Evolutionary conservation across 2,329 filamentous ascomycete species (phyloP).

Genomic region (Aspergillus sp.): DNA sequence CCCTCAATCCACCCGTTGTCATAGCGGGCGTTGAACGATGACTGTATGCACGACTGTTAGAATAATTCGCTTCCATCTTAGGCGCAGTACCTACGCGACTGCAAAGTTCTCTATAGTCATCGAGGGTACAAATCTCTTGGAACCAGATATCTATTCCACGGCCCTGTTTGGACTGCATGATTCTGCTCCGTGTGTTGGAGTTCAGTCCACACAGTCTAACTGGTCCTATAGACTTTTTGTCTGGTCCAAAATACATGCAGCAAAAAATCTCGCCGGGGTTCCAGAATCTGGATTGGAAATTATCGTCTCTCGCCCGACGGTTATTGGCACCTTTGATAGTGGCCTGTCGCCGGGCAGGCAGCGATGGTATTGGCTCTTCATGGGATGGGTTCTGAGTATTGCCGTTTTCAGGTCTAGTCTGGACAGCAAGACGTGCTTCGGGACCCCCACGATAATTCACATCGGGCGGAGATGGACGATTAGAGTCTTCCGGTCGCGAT

Average conservation of each 20-base stretch:
- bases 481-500: neutral
- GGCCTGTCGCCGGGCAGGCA: conserved; percentile 7
- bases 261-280: conserved; percentile 22
- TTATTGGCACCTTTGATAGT: neutral
- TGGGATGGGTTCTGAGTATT: neutral
- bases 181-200: conserved; percentile 2
- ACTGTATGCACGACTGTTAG: neutral
- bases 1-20: conserved; percentile 28
- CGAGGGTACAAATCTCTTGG: conserved; percentile 21
- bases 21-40: conserved; percentile 7
- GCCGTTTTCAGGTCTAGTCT: neutral
- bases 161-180: conserved; percentile 13
- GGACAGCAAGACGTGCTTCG: neutral
- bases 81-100: conserved; percentile 15
- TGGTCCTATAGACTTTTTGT: conserved; percentile 20
- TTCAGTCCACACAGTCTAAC: conserved; percentile 22
- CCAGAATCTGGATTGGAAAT: conserved; percentile 7
- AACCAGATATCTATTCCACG: conserved; percentile 24
- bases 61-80: no score
- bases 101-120: conserved; percentile 21
- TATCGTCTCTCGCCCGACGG: neutral
- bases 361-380: neutral
- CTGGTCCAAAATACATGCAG: conserved; percentile 22
- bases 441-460: neutral
- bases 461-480: neutral